A percentile compares a stretch with the other conserved stretches of the same genome.
These are phyloP conservation scores for Xylaria sp. DNA, from an alignment of 495 filamentous ascomycete species.

Conservation along the genomic window DNA sequence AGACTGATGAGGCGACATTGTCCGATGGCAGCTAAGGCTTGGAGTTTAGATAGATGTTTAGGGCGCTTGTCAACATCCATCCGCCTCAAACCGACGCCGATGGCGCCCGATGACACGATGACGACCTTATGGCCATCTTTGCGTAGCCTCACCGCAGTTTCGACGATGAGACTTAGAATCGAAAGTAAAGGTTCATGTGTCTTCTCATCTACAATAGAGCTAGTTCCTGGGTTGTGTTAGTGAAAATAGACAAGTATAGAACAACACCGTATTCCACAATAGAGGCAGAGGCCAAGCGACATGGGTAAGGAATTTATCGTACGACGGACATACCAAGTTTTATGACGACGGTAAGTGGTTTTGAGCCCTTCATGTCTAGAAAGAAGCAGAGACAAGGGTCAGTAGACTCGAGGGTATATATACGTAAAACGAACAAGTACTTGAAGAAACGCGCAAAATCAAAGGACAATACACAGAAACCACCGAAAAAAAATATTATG, in stretches of 20 bases:
- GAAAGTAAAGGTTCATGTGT: slow-evolving; percentile 97
- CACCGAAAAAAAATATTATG: neutral
- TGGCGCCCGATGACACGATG: slow-evolving; percentile 95
- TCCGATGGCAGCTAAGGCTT: slow-evolving; percentile 94
- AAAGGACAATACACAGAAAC: slow-evolving; percentile 6
- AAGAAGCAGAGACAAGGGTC: slow-evolving; percentile 21
- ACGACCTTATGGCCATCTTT: slow-evolving; percentile 94
- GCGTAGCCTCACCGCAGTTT: slow-evolving; percentile 83
- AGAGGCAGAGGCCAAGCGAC: neutral
- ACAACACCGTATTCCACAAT: neutral
- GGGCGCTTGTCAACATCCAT: slow-evolving; percentile 92
- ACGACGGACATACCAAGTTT: slow-evolving; percentile 80
- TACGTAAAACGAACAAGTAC: neutral
- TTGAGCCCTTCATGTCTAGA: slow-evolving; percentile 58
- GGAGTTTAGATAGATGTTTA: slow-evolving; percentile 83
- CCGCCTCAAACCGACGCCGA: slow-evolving; percentile 86
- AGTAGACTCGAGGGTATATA: slow-evolving; percentile 18
- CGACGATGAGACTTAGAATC: slow-evolving; percentile 86
- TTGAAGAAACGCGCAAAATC: neutral
- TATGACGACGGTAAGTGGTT: slow-evolving; percentile 81
- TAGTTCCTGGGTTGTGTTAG: slow-evolving; percentile 72
- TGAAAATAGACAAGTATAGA: neutral
- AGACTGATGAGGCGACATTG: slow-evolving; percentile 95
- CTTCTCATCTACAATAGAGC: slow-evolving; percentile 95
- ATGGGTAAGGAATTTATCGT: neutral